phyloP scores from a whole-genome alignment of 306 rosid genomes.

The Oxytropis ochrocephala region DNA sequence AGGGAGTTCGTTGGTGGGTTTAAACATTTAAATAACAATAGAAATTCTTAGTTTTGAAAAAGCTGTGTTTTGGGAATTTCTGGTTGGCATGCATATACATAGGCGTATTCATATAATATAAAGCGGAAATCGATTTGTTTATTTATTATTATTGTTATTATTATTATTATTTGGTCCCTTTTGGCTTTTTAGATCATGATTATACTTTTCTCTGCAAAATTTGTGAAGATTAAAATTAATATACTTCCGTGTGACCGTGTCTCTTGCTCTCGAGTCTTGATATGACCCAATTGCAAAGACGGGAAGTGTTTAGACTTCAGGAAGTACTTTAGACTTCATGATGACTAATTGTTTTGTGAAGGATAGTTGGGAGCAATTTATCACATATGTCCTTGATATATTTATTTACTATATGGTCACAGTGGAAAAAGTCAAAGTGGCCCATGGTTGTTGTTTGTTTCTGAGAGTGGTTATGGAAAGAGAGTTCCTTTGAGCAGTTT shows the following conservation, averaged over 20 bases:
- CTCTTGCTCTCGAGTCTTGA: background rate
- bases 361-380: background rate
- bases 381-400: constrained; percentile 9
- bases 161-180: background rate
- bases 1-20: background rate
- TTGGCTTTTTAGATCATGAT: background rate
- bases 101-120: background rate
- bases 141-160: background rate
- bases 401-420: constrained; percentile 4
- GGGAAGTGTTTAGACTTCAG: background rate
- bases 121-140: background rate
- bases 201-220: background rate
- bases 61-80: background rate
- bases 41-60: background rate
- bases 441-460: constrained; percentile 94
- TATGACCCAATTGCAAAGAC: background rate
- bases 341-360: constrained; percentile 1
- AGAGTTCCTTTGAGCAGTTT: constrained; percentile 89
- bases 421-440: constrained; percentile 52
- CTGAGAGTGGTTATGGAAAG: constrained; percentile 91
- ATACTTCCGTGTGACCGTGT: background rate
- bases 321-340: background rate
- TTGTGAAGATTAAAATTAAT: background rate
- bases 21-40: background rate
- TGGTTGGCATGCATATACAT: constrained; percentile 5